These are phyloP conservation scores for Pleurotus tuoliensis DNA, from an alignment of 768 basidiomycete species.

Conservation along the genomic window DNA sequence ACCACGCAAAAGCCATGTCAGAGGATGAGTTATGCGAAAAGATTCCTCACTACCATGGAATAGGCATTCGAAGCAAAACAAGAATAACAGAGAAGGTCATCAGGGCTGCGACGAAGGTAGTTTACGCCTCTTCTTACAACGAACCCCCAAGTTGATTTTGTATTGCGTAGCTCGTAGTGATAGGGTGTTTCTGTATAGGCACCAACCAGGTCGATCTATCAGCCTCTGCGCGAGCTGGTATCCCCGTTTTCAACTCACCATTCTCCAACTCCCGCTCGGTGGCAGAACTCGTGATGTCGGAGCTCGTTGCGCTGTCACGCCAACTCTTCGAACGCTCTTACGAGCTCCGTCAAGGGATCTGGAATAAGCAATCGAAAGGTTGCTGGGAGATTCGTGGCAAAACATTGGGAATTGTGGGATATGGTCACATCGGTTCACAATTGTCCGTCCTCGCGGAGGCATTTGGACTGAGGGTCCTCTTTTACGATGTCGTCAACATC, in stretches of 20 bases:
- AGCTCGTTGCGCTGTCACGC: slow-evolving; percentile 90
- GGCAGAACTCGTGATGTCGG: slow-evolving; percentile 94
- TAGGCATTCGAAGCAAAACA: slow-evolving; percentile 97
- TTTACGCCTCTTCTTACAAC: background rate
- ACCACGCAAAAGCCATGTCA: slow-evolving; percentile 77
- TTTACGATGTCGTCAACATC: slow-evolving; percentile 92
- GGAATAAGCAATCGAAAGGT: slow-evolving; percentile 98
- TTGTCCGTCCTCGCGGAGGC: slow-evolving; percentile 96
- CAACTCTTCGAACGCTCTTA: slow-evolving; percentile 86
- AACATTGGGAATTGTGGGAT: slow-evolving; percentile 96
- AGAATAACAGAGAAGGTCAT: slow-evolving; percentile 91
- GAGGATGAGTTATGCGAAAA: slow-evolving; percentile 90
- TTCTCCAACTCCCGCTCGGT: slow-evolving; percentile 99
- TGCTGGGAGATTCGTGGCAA: slow-evolving; percentile 99
- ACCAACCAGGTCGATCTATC: slow-evolving; percentile 95
- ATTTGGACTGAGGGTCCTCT: slow-evolving; percentile 92
- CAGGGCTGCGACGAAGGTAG: slow-evolving; percentile 82
- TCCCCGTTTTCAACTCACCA: slow-evolving; percentile 99
- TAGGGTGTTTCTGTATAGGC: slow-evolving; percentile 99
- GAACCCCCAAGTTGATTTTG: background rate
- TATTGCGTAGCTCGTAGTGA: slow-evolving; percentile 72
- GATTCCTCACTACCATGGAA: slow-evolving; percentile 82
- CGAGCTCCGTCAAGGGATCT: slow-evolving; percentile 86
- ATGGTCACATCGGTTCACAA: slow-evolving; percentile 97
- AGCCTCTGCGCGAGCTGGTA: slow-evolving; percentile 80